Percentiles rank a stretch among this genome's conserved stretches.
Evolutionary conservation across 352 stramenopile genomes (phyloP).

Genomic region (Thalassiosira livingstoniorum): DNA sequence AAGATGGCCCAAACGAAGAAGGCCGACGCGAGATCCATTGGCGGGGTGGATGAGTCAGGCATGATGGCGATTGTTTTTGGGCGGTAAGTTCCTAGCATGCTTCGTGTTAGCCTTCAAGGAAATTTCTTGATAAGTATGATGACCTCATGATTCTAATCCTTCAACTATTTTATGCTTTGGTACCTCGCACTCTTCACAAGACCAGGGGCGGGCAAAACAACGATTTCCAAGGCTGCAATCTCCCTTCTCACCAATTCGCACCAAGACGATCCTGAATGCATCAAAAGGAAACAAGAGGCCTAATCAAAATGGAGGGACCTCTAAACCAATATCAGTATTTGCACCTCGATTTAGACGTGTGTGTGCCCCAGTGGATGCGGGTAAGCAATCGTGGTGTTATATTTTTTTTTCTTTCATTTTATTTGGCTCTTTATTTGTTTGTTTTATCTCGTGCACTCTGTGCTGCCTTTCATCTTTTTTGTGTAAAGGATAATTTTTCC

Average conservation of each 20-base stretch:
- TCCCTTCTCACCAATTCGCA: constrained; percentile 15
- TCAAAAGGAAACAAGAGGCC: not conserved
- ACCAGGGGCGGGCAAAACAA: constrained; percentile 73
- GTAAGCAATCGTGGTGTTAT: constrained; percentile 3
- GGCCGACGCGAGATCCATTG: no score
- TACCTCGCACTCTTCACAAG: no score
- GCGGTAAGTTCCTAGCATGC: no score
- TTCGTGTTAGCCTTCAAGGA: no score
- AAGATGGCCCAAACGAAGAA: no score
- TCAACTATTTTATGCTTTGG: no score
- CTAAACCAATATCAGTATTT: constrained; percentile 26
- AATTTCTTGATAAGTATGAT: no score
- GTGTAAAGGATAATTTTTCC: constrained; percentile 69
- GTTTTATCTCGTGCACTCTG: not conserved
- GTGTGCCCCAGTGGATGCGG: constrained; percentile 79
- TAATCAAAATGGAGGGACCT: not conserved
- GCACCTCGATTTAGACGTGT: constrained; percentile 76
- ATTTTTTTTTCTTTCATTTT: not conserved
- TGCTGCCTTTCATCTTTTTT: not conserved
- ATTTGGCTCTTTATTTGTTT: not conserved
- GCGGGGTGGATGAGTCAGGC: no score
- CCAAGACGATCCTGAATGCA: not conserved
- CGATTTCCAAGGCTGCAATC: constrained; percentile 57
- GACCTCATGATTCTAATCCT: no score
- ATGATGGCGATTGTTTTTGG: no score